phyloP scores from a whole-genome alignment of 176 grass and related monocot genomes.

The Avena atlantica region DNA sequence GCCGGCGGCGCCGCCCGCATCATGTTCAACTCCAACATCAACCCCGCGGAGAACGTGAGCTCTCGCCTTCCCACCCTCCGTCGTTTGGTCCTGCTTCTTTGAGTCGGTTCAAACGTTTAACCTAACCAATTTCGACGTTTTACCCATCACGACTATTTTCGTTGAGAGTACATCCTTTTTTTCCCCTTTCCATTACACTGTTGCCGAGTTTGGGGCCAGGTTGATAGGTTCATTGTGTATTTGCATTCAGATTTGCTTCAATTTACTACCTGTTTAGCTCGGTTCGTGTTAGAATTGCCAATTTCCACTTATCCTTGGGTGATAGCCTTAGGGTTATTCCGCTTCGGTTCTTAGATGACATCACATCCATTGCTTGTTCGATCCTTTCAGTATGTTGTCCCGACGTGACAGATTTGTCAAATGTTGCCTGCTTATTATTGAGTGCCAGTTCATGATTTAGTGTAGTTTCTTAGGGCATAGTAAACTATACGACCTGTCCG shows the following conservation, averaged over 20 bases:
- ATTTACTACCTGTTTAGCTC: slow-evolving; percentile 24
- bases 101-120: slow-evolving; percentile 35
- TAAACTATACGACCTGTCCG: too few species aligned
- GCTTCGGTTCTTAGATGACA: neutral
- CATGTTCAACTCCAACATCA: slow-evolving; percentile 82
- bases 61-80: slow-evolving; percentile 12
- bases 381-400: too few species aligned
- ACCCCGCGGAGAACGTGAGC: slow-evolving; percentile 83
- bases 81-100: slow-evolving; percentile 12
- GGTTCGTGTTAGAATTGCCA: neutral
- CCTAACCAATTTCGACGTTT: slow-evolving; percentile 43
- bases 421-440: too few species aligned
- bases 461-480: too few species aligned
- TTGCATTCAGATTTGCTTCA: slow-evolving; percentile 34
- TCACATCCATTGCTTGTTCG: too few species aligned
- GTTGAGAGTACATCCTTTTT: neutral
- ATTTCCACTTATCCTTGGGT: neutral
- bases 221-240: slow-evolving; percentile 9
- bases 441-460: too few species aligned
- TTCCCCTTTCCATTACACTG: neutral
- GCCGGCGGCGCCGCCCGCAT: slow-evolving; percentile 76
- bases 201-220: slow-evolving; percentile 36
- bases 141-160: slow-evolving; percentile 24
- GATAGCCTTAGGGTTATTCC: neutral
- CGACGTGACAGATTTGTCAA: too few species aligned